These are phyloP conservation scores for Circinella umbellata DNA, from an alignment of 371 early-diverging fungal species.

Conservation along the genomic window DNA sequence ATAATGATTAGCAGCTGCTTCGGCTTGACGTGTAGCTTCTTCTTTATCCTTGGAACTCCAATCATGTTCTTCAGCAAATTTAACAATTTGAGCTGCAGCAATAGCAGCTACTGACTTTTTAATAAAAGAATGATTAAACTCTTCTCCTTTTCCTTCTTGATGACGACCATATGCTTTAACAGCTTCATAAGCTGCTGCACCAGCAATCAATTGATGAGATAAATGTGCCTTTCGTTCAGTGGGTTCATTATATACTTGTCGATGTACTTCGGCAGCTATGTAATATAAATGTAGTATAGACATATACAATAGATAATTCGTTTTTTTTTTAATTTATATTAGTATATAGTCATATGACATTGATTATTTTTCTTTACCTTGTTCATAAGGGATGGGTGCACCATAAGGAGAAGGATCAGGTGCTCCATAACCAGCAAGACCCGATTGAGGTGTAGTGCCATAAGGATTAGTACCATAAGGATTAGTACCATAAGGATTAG, in stretches of 20 bases:
- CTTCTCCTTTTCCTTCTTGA: slow-evolving; percentile 50
- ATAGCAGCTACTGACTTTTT: slow-evolving; percentile 59
- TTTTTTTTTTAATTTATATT: too few relatives aligned
- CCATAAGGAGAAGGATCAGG: slow-evolving; percentile 25
- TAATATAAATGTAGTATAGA: too few relatives aligned
- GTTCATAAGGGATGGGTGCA: slow-evolving; percentile 25
- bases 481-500: slow-evolving; percentile 6
- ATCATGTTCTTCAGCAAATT: slow-evolving; percentile 43
- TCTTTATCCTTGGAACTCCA: slow-evolving; percentile 37
- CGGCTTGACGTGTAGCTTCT: slow-evolving; percentile 38
- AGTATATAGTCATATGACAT: neutral
- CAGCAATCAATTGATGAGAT: slow-evolving; percentile 48
- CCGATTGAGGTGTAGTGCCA: slow-evolving; percentile 20
- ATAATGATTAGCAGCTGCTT: slow-evolving; percentile 32
- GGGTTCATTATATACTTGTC: slow-evolving; percentile 21
- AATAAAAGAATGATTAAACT: slow-evolving; percentile 34
- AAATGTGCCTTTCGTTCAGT: slow-evolving; percentile 30
- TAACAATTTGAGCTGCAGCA: slow-evolving; percentile 59
- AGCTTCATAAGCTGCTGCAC: slow-evolving; percentile 64
- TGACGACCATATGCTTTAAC: slow-evolving; percentile 54
- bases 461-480: neutral
- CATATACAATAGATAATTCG: too few relatives aligned
- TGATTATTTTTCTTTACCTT: slow-evolving; percentile 18
- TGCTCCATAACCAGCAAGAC: slow-evolving; percentile 28
- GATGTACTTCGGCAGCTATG: slow-evolving; percentile 24